Conservation (phyloP, 2,329 filamentous ascomycete genomes). For the Colletotrichum sublineola region DNA sequence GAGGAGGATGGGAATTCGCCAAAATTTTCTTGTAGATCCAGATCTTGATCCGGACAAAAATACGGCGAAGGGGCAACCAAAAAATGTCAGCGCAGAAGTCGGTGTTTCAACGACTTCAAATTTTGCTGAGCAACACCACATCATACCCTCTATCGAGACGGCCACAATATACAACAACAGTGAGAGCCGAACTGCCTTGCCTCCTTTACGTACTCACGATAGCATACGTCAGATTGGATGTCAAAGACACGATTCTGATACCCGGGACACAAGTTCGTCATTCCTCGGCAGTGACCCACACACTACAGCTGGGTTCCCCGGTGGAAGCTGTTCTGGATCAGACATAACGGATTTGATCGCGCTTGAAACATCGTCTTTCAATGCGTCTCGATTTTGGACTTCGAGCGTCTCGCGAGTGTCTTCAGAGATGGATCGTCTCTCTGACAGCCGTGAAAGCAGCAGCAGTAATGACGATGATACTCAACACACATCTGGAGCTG, state of each 20-base stretch:
- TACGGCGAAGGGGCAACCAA: too few relatives aligned
- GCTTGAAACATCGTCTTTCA: background rate
- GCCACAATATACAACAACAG: too few relatives aligned
- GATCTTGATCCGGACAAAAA: background rate
- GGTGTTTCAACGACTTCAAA: background rate
- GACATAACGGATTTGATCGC: background rate
- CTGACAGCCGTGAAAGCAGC: background rate
- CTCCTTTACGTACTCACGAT: background rate
- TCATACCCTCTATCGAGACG: background rate
- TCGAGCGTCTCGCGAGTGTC: background rate
- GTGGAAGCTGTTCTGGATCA: background rate
- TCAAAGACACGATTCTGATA: background rate
- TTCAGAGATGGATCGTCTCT: background rate
- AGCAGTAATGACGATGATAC: background rate
- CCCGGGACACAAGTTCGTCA: background rate
- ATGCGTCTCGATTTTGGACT: background rate
- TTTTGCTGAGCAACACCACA: background rate
- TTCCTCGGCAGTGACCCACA: background rate
- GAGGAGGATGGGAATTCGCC: background rate
- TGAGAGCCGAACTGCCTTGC: background rate
- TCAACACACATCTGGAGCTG: background rate
- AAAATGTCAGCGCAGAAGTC: background rate
- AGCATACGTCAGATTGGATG: background rate
- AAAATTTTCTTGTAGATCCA: background rate
- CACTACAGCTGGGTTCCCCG: background rate